These are phyloP conservation scores for Dendrobium huoshanense DNA, from an alignment of 106 monocot species.

Conservation along the genomic window DNA sequence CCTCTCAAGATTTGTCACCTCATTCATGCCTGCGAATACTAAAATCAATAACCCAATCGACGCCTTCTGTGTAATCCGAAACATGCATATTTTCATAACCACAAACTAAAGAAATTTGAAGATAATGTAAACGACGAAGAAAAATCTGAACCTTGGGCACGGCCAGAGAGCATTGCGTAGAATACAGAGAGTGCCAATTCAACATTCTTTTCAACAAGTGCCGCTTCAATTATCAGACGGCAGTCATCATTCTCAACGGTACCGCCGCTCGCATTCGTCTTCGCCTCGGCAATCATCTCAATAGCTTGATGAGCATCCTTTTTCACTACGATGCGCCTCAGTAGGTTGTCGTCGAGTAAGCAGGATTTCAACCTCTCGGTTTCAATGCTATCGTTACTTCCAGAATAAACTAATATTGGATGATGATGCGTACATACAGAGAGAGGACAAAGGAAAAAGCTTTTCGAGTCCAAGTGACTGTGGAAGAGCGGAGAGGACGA, in stretches of 20 bases:
- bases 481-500: background rate
- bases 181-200: conserved; percentile 76
- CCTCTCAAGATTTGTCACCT: conserved; percentile 2
- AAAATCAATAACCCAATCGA: conserved; percentile 1
- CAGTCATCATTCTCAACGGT: conserved; percentile 43
- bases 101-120: background rate
- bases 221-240: conserved; percentile 47
- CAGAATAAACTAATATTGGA: conserved; percentile 11
- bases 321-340: conserved; percentile 44
- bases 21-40: conserved; percentile 28
- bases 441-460: conserved; percentile 4
- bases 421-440: too few relatives aligned
- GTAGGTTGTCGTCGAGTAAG: conserved; percentile 38
- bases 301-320: conserved; percentile 66
- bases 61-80: background rate
- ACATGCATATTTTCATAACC: background rate
- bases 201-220: conserved; percentile 45
- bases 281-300: conserved; percentile 43
- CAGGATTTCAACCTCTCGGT: conserved; percentile 5
- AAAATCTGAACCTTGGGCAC: conserved; percentile 20
- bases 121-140: background rate
- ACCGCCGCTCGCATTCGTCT: conserved; percentile 14
- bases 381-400: conserved; percentile 4
- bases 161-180: conserved; percentile 49
- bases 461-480: background rate